phyloP scores from a whole-genome alignment of 306 rosid species.

The Ammopiptanthus mongolicus region DNA sequence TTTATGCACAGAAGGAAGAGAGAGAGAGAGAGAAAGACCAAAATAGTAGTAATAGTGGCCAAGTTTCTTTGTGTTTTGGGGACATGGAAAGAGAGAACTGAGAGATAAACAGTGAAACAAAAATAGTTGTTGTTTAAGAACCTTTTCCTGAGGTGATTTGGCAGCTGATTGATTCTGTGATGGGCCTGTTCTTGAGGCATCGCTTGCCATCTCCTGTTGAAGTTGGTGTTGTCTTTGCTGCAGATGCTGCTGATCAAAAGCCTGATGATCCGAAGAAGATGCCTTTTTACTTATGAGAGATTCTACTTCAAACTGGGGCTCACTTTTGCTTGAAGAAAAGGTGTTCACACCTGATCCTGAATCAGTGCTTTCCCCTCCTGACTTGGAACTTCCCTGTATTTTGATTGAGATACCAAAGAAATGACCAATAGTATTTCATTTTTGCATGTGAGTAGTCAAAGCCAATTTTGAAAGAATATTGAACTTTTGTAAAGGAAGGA shows the following conservation, averaged over 20 bases:
- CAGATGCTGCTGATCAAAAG: slow-evolving; percentile 44
- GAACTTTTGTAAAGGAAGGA: slow-evolving; percentile 6
- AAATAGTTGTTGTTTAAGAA: slow-evolving; percentile 5
- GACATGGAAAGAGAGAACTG: slow-evolving; percentile 29
- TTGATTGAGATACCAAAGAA: slow-evolving; percentile 4
- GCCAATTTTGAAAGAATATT: neutral
- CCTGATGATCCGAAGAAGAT: slow-evolving; percentile 53
- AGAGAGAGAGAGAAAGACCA: neutral
- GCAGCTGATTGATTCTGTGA: slow-evolving; percentile 59
- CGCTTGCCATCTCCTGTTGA: slow-evolving; percentile 49
- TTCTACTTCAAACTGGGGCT: slow-evolving; percentile 60
- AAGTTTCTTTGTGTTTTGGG: slow-evolving; percentile 43
- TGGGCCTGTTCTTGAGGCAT: slow-evolving; percentile 36
- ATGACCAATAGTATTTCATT: neutral
- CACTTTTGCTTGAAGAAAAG: slow-evolving; percentile 53
- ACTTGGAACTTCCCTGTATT: slow-evolving; percentile 70
- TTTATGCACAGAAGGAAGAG: slow-evolving; percentile 17
- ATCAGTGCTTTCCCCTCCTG: slow-evolving; percentile 84
- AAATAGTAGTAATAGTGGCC: slow-evolving; percentile 30
- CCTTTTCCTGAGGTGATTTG: slow-evolving; percentile 72
- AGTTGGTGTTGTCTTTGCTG: slow-evolving; percentile 20
- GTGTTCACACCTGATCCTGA: slow-evolving; percentile 81
- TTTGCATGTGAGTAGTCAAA: neutral
- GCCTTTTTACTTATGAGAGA: slow-evolving; percentile 67
- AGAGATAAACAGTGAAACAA: slow-evolving; percentile 32